phyloP scores from a whole-genome alignment of 257 asterid genomes.

The Pogostemon cablin region DNA sequence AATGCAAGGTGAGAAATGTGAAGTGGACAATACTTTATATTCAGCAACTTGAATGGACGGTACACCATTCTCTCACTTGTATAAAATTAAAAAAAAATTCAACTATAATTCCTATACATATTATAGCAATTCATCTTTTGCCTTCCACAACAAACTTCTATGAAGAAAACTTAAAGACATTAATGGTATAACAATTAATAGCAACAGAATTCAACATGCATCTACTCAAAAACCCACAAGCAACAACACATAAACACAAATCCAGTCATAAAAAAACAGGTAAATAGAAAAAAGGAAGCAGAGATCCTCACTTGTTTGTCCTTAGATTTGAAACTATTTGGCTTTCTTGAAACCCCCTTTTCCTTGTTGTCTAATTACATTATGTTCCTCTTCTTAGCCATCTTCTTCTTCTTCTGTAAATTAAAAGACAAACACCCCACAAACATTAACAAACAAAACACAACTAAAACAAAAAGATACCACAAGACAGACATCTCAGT shows the following conservation, averaged over 20 bases:
- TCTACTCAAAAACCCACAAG: slow-evolving; percentile 26
- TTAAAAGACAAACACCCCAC: slow-evolving; percentile 9
- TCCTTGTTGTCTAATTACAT: slow-evolving; percentile 42
- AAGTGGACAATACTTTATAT: too few species aligned
- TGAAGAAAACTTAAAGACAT: slow-evolving; percentile 12
- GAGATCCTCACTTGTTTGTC: slow-evolving; percentile 47
- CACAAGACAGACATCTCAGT: slow-evolving; percentile 5
- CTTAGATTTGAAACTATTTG: slow-evolving; percentile 55
- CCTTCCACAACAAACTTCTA: slow-evolving; percentile 9
- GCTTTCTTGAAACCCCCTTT: slow-evolving; percentile 42
- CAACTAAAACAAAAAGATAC: slow-evolving; percentile 20
- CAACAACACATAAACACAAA: slow-evolving; percentile 24
- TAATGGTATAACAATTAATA: slow-evolving; percentile 17
- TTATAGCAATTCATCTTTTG: neutral
- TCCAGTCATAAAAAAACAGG: slow-evolving; percentile 31
- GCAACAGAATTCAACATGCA: neutral
- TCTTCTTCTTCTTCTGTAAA: slow-evolving; percentile 26
- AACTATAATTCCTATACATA: neutral
- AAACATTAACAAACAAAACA: slow-evolving; percentile 15
- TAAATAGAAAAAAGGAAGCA: neutral
- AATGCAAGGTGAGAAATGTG: too few species aligned
- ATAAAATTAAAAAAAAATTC: too few species aligned
- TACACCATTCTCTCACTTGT: too few species aligned
- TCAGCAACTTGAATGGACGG: too few species aligned
- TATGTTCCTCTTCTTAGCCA: slow-evolving; percentile 20